Base-by-base conservation (phyloP, 192 early-diverging fungal species). In the Cetraspora pellucida region DNA sequence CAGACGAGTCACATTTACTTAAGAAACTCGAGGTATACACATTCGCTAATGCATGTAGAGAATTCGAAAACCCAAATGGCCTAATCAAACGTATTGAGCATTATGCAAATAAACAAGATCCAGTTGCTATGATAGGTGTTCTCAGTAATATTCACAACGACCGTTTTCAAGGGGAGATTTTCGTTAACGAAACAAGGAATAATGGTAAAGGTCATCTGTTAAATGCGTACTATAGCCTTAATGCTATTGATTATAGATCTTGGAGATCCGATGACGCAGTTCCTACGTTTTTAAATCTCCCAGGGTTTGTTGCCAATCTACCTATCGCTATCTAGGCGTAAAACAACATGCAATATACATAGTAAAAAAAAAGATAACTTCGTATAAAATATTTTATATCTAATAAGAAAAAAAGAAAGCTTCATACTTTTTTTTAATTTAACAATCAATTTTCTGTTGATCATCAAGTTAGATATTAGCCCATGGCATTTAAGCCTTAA, bases 1-100 rank as follows among this genome's bases (percentile, higher is more conserved):
- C 70, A 16, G 14, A 45, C 1, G 50, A 72, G 4, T 14, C 37
- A 3, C 9, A 57, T 19, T 31, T 9, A 57, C 30, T 72, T 21
- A 72, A n/a, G 17, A 72, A 72, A 57, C 70, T 72, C 8, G 30
- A 57, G n/a, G 70, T 72, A 19, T 43, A 57, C 27, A 72, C 70
- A 6, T 72, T 72, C 2, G 70, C 50, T 31, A 72, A 31, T 72
- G 52, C 6, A 37, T 25, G 27, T 27, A 31, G 70, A 31, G 70
- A 72, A 10, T 72, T 72, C 7, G 11, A 4, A 37, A 72, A 72
- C 9, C 70, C 70, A 1, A 13, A 14, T 19, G 21, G 21, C 30
- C n/a, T 72, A 2, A 25, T 72, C 9, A 19, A 10, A 37, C 6
- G 28, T 1, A 72, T 72, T n/a, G 70, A 72, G 43, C 70, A 72